Evolutionary conservation across 805 yeast species (phyloP).

Genomic region (Saccharomycopsis schoenii): DNA sequence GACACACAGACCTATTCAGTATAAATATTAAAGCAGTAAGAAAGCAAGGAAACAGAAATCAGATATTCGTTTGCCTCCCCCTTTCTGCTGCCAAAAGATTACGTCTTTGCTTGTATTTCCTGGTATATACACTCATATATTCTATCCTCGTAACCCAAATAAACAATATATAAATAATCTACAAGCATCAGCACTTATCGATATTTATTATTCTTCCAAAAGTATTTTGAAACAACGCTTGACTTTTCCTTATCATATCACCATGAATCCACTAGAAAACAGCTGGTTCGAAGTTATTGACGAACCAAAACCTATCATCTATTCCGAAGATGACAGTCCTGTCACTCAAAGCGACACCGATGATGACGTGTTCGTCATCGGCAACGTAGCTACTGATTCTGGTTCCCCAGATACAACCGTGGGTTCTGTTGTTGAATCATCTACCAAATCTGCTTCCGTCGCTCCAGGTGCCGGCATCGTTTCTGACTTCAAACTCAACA

Average conservation of each 20-base stretch:
- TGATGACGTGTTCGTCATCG: not conserved
- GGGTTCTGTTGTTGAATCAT: not conserved
- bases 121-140: no score
- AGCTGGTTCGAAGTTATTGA: slow-evolving; percentile 1
- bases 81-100: not conserved
- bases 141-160: no score
- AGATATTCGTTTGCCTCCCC: not conserved
- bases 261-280: not conserved
- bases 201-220: not conserved
- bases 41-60: not conserved
- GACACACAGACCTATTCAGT: not conserved
- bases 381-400: not conserved
- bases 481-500: not conserved
- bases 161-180: not conserved
- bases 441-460: not conserved
- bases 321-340: not conserved
- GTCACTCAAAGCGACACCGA: not conserved
- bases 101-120: no score
- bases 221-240: not conserved
- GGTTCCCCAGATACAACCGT: not conserved
- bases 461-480: not conserved
- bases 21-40: no score
- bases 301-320: not conserved
- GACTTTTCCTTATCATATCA: not conserved
- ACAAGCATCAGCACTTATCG: not conserved